Percentiles rank a stretch among this genome's conserved stretches.
phyloP scores from a whole-genome alignment of 305 asterid genomes.

The Fraxinus ornus region DNA sequence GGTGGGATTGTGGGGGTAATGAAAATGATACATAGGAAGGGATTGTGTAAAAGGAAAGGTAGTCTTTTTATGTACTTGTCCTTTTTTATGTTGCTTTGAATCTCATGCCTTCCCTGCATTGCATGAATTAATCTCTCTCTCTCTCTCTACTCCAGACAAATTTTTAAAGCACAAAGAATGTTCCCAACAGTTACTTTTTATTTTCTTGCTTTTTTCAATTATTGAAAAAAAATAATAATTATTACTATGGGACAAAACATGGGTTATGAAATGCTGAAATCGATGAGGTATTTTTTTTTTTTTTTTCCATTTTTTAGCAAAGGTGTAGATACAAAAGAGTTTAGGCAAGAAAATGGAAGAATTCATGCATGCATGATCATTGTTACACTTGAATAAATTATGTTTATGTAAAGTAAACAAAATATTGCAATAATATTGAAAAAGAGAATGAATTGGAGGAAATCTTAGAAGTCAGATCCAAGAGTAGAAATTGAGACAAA shows the following conservation, averaged over 20 bases:
- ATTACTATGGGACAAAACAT: background rate
- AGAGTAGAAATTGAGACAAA: slow-evolving; percentile 34
- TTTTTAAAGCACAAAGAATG: slow-evolving; percentile 38
- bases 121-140: slow-evolving; percentile 22
- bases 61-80: slow-evolving; percentile 33
- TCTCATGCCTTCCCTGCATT: slow-evolving; percentile 45
- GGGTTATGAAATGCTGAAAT: slow-evolving; percentile 25
- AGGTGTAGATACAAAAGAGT: background rate
- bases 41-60: slow-evolving; percentile 48
- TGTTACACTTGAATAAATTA: background rate
- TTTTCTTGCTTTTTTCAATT: background rate
- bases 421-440: background rate
- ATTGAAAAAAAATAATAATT: background rate
- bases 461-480: slow-evolving; percentile 7
- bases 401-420: background rate
- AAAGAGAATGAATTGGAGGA: slow-evolving; percentile 3
- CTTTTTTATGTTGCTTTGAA: slow-evolving; percentile 39
- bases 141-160: slow-evolving; percentile 22
- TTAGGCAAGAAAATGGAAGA: background rate
- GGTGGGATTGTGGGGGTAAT: slow-evolving; percentile 24
- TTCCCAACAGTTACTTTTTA: slow-evolving; percentile 34
- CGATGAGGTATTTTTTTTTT: slow-evolving; percentile 8
- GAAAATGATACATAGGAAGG: slow-evolving; percentile 25
- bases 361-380: no score
- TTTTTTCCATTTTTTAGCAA: slow-evolving; percentile 2